These are phyloP conservation scores for Scheffersomyces titani DNA, from an alignment of 1,139 yeast genomes.

Conservation along the genomic window DNA sequence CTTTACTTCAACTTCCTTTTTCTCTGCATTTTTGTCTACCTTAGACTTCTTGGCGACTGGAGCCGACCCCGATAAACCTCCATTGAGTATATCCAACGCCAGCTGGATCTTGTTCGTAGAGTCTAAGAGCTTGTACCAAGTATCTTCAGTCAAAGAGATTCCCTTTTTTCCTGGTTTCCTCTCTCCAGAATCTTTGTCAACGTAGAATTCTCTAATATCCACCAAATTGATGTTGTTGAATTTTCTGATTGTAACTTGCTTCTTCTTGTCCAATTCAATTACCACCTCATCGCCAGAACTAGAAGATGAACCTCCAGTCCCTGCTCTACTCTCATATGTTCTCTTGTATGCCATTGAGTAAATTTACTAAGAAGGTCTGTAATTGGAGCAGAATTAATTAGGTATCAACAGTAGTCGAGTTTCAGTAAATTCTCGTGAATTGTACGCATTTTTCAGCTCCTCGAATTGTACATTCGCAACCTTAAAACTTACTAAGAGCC, in stretches of 20 bases:
- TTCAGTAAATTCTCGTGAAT: neutral
- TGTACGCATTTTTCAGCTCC: neutral
- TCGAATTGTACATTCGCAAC: no score
- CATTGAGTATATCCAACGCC: constrained; percentile 56
- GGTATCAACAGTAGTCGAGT: neutral
- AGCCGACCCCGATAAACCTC: constrained; percentile 10
- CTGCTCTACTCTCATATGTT: constrained; percentile 3
- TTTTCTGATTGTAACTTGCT: constrained; percentile 69
- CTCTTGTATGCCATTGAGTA: constrained; percentile 15
- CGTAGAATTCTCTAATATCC: constrained; percentile 80
- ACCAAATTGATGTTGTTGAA: constrained; percentile 66
- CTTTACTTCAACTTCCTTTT: constrained; percentile 6
- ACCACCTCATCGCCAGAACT: constrained; percentile 14
- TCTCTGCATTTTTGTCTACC: constrained; percentile 6
- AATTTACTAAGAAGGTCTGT: neutral
- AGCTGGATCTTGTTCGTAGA: constrained; percentile 56
- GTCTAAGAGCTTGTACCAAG: constrained; percentile 59
- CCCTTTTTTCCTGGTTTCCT: constrained; percentile 84
- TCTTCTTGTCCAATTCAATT: constrained; percentile 57
- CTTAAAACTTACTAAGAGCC: no score
- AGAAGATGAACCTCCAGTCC: constrained; percentile 3
- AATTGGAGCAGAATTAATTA: neutral
- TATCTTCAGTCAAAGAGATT: constrained; percentile 71
- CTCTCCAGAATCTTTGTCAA: constrained; percentile 58
- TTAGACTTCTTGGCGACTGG: constrained; percentile 8